Evolutionary conservation across 768 basidiomycete genomes (phyloP), one percentile per base, ranked within the genome.

Genomic region (Phaeotremella fagi): DNA sequence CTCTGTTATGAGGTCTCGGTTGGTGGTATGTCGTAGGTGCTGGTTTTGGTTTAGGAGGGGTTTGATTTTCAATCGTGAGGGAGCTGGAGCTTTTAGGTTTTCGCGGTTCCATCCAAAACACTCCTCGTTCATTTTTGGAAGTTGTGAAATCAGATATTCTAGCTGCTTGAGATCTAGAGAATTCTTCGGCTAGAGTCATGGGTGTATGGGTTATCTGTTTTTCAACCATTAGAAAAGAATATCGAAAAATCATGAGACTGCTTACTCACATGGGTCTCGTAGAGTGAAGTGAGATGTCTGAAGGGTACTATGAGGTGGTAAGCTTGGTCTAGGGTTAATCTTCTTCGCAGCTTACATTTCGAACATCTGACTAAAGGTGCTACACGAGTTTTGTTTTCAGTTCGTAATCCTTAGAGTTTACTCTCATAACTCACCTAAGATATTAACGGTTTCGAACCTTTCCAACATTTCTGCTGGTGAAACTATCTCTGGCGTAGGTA

Each of bases 141-240:
- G 78, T 79, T 4, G 73, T 63, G 53, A 80, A 80, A 52, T 80
- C 79, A 7, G 72, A 57, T 16, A 73, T 67, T 23, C 79, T 55
- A 0, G 77, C 79, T 4, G 63, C 70, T 38, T 75, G 68, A 3
- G 78, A 78, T 23, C 79, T 70, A 1, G 75, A 75, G 62, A 78
- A 79, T 59, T 79, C 77, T 25, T 72, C 61, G 2, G 78, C 78
- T 2, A 78, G 72, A 15, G 78, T 78, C 78, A 79, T 79, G 1
- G 79, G 79, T n/a, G 78, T 78, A 52, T 75, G 68, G 1, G 78
- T 79, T 50, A 79, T 75, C 51, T 61, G 48, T 4, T 16, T 43
- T 18, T 43, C 18, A 43, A 18, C 41, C 20, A 12, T 18, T 6
- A 33, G 31, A 33, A 33, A 7, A 33, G 7, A 7, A 33, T 33